Evolutionary conservation across 805 yeast species (phyloP).

Genomic region (Candida michaelii): DNA sequence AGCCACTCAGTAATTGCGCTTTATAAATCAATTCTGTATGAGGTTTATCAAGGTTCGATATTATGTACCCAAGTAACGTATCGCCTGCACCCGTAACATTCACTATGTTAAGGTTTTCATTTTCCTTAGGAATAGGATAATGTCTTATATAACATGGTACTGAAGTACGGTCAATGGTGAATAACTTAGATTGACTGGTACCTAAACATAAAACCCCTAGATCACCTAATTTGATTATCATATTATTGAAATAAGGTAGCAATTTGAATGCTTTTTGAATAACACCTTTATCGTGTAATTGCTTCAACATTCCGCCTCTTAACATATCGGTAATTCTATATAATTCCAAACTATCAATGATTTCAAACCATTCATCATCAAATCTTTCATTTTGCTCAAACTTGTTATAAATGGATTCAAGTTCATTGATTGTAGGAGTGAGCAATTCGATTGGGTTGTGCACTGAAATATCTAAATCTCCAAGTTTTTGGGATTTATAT

Average conservation of each 20-base stretch:
- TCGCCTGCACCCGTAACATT: constrained; percentile 93
- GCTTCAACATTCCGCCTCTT: constrained; percentile 27
- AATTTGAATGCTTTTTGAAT: constrained; percentile 69
- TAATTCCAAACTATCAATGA: constrained; percentile 56
- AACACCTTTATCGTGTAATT: constrained; percentile 41
- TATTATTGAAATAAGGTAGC: constrained; percentile 70
- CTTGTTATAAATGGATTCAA: constrained; percentile 51
- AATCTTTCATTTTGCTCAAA: constrained; percentile 42
- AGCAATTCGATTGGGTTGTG: constrained; percentile 43
- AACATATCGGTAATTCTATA: constrained; percentile 38
- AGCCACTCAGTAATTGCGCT: constrained; percentile 43
- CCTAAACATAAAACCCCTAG: constrained; percentile 53
- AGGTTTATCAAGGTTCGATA: constrained; percentile 27
- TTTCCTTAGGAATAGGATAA: constrained; percentile 44
- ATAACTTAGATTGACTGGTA: constrained; percentile 31
- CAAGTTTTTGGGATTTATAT: constrained; percentile 55
- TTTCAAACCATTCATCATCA: constrained; percentile 71
- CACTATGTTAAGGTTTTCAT: constrained; percentile 33
- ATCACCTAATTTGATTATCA: constrained; percentile 66
- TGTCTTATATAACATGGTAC: constrained; percentile 65
- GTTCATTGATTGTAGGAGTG: constrained; percentile 72
- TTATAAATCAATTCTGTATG: constrained; percentile 23
- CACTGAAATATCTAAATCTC: constrained; percentile 36
- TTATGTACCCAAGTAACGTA: constrained; percentile 65
- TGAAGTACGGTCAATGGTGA: neutral